Evolutionary conservation across 1,284 basidiomycete species (phyloP), one percentile per base, ranked within the genome.

Genomic region (Gomphus sp.): DNA sequence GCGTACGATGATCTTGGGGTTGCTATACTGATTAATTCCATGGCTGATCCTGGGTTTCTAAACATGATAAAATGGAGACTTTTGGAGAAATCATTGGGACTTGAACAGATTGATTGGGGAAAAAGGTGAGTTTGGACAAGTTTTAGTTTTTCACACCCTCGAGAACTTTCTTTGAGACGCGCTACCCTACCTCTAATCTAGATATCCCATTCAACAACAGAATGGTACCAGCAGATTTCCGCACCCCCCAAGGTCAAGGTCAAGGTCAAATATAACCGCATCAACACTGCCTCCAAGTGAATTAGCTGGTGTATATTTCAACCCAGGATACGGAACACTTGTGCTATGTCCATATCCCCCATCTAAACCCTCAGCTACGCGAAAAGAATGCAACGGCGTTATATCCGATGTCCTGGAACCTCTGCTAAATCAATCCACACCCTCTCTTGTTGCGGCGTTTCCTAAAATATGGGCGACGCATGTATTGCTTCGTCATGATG

Each of bases 21-120:
- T 51, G 55, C 55, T n/a, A 37, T 60, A 8, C 28, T 60, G 4
- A 53, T 41, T 14, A 60, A 60, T 33, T 34, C 49, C 14, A 14
- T 33, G 22, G 16, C 39, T 28, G 31, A 22, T 16, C 48, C 28
- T 11, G 11, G 3, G 12, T 50, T 52, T 28, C 4, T 52, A 10
- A 25, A 57, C 12, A 18, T 56, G 34, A 47, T 58, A 4, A 60
- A 58, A 44, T 57, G 41, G 37, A 45, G 55, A 43, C 31, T 60
- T 8, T n/a, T 49, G 7, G 60, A 60, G 31, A 56, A 60, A 14
- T 36, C 51, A 18, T 36, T 60, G 41, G 55, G 51, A 12, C 39
- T 60, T 16, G 34, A 57, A 37, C 47, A 51, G 11, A 43, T 60
- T 33, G 60, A 60, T 33, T 60, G 60, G 60, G 37, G 53, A 10